phyloP scores from a whole-genome alignment of 2,329 filamentous ascomycete genomes.

The Monosporascus cannonballus region DNA sequence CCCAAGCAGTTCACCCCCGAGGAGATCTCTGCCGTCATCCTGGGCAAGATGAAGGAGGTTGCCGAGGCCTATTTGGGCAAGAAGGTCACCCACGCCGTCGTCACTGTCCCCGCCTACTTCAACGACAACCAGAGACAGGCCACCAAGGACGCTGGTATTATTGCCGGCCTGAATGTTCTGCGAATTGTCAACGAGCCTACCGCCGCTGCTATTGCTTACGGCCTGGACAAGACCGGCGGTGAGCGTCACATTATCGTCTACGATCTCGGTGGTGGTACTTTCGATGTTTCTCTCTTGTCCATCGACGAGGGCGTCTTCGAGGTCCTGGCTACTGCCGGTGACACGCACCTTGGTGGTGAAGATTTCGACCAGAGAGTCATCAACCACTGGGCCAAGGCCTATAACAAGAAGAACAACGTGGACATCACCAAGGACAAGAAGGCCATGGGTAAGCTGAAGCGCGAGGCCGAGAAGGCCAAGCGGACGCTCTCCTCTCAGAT shows the following conservation, averaged over 20 bases:
- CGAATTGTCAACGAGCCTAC: conserved; percentile 97
- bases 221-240: conserved; percentile 77
- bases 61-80: conserved; percentile 74
- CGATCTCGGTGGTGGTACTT: conserved; percentile 90
- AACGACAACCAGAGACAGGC: conserved; percentile 97
- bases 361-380: conserved; percentile 98
- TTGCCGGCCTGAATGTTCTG: conserved; percentile 90
- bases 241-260: conserved; percentile 90
- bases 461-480: conserved; percentile 99
- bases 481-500: conserved; percentile 92
- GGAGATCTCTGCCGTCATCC: conserved; percentile 75
- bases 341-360: conserved; percentile 96
- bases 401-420: conserved; percentile 96
- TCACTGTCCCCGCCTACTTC: conserved; percentile 96
- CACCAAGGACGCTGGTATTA: conserved; percentile 89
- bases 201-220: conserved; percentile 90
- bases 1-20: conserved; percentile 73
- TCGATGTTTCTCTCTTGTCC: conserved; percentile 88
- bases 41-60: conserved; percentile 80
- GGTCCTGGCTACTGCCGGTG: conserved; percentile 90
- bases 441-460: conserved; percentile 99
- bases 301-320: conserved; percentile 92
- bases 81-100: conserved; percentile 81
- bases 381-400: conserved; percentile 90
- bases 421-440: conserved; percentile 92